A percentile compares a stretch with the other conserved stretches of the same genome.
Conservation (phyloP, 2,329 filamentous ascomycete species). For the Cladophialophora psammophila region DNA sequence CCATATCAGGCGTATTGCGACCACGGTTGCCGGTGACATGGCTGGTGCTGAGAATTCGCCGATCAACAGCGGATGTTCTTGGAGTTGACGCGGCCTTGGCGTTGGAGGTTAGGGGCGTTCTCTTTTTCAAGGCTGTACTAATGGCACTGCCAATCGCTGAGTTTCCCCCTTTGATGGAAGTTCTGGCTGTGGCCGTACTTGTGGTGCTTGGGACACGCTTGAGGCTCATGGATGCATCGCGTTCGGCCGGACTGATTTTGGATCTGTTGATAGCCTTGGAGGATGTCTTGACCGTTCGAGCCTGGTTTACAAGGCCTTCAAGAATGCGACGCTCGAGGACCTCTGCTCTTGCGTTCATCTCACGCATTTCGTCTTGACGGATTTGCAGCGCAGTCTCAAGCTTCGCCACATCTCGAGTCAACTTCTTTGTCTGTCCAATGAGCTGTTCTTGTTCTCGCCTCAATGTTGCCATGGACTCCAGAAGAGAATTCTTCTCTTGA, state of each 20-base stretch:
- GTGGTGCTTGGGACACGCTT: constrained; percentile 59
- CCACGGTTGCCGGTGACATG: constrained; percentile 80
- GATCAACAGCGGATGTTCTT: constrained; percentile 59
- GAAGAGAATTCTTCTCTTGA: constrained; percentile 69
- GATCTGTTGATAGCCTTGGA: constrained; percentile 46
- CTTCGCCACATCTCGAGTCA: constrained; percentile 86
- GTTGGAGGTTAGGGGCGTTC: constrained; percentile 52
- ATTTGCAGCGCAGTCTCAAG: constrained; percentile 89
- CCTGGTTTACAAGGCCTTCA: constrained; percentile 95
- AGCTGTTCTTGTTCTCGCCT: constrained; percentile 69
- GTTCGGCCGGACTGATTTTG: constrained; percentile 34
- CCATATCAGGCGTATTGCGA: constrained; percentile 53
- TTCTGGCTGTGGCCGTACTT: constrained; percentile 50
- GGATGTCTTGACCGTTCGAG: constrained; percentile 70
- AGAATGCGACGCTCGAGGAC: constrained; percentile 89
- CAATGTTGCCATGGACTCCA: constrained; percentile 61
- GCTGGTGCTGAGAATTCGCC: constrained; percentile 87
- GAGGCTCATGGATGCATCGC: constrained; percentile 58
- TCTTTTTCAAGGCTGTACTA: constrained; percentile 60
- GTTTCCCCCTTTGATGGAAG: constrained; percentile 48
- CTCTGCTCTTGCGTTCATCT: constrained; percentile 90
- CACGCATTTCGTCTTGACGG: constrained; percentile 85
- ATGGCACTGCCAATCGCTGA: constrained; percentile 44
- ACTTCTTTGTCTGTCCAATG: constrained; percentile 75
- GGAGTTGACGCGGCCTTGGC: constrained; percentile 54